Evolutionary conservation across 768 basidiomycete genomes (phyloP).

Genomic region (Cystobasidium onofrii): DNA sequence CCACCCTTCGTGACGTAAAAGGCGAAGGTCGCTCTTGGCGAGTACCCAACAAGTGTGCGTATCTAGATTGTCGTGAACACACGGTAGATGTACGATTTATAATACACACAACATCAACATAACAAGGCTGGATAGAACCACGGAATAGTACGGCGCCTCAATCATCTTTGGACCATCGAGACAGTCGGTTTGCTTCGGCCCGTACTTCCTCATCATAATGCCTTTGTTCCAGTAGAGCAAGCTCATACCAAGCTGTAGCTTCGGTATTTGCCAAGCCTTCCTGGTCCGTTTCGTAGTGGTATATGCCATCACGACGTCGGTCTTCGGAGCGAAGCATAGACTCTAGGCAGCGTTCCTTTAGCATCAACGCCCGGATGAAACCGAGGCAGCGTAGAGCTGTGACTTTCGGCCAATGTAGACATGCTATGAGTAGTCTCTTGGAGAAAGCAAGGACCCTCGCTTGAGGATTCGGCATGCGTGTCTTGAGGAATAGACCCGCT

Average conservation of each 20-base stretch:
- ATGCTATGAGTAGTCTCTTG: conserved; percentile 76
- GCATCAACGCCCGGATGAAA: conserved; percentile 64
- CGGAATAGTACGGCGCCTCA: not conserved
- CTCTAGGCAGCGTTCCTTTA: conserved; percentile 70
- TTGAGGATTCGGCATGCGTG: conserved; percentile 55
- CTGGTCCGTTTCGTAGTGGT: conserved; percentile 77
- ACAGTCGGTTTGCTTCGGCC: conserved; percentile 53
- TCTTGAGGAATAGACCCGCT: conserved; percentile 69
- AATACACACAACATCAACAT: too few species aligned
- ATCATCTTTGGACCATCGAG: conserved; percentile 28
- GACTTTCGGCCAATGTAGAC: conserved; percentile 69
- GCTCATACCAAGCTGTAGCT: conserved; percentile 78
- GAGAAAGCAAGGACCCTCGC: conserved; percentile 81
- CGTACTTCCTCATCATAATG: conserved; percentile 60
- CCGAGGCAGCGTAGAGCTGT: conserved; percentile 61
- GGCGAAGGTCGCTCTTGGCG: not conserved
- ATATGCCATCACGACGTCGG: conserved; percentile 71
- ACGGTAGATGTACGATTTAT: too few species aligned
- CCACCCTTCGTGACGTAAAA: not conserved
- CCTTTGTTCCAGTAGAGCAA: conserved; percentile 55
- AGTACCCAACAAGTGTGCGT: not conserved
- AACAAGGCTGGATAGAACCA: not conserved
- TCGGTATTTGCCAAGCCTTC: conserved; percentile 60
- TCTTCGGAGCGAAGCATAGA: conserved; percentile 81
- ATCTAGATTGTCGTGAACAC: not conserved